A percentile compares a stretch with the other conserved stretches of the same genome.
Conservation (phyloP, 2,329 filamentous ascomycete species). For the Cordyceps cicadae region DNA sequence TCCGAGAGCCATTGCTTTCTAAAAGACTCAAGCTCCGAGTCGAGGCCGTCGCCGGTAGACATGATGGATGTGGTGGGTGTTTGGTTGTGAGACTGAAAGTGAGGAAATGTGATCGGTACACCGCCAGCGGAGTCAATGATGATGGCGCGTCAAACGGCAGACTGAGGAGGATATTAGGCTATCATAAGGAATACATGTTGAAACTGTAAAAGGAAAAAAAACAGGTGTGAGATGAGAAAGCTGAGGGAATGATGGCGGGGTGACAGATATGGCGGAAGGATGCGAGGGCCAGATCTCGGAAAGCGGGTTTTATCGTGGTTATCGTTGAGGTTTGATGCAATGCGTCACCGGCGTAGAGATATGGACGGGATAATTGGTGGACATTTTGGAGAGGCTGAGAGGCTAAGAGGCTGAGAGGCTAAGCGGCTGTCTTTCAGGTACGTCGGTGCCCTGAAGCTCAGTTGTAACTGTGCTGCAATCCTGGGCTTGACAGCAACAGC, state of each 20-base stretch:
- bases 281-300: neutral
- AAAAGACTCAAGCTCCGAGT: slow-evolving; percentile 76
- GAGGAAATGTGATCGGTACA: neutral
- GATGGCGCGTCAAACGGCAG: neutral
- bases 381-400: neutral
- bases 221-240: neutral
- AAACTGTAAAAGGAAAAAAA: neutral
- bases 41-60: slow-evolving; percentile 24
- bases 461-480: neutral
- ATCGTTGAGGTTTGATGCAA: too few species aligned
- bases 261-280: neutral
- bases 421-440: neutral
- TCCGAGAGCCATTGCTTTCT: slow-evolving; percentile 80
- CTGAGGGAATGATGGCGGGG: neutral
- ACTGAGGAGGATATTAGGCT: neutral
- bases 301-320: neutral
- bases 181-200: neutral
- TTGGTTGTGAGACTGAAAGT: neutral
- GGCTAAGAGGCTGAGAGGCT: neutral
- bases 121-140: neutral
- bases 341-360: slow-evolving; percentile 5
- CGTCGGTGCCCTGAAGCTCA: too few species aligned
- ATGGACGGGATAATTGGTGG: neutral
- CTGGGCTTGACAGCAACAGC: too few species aligned
- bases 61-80: slow-evolving; percentile 8